phyloP scores from a whole-genome alignment of 768 basidiomycete species.

The Floccularia luteovirens region DNA sequence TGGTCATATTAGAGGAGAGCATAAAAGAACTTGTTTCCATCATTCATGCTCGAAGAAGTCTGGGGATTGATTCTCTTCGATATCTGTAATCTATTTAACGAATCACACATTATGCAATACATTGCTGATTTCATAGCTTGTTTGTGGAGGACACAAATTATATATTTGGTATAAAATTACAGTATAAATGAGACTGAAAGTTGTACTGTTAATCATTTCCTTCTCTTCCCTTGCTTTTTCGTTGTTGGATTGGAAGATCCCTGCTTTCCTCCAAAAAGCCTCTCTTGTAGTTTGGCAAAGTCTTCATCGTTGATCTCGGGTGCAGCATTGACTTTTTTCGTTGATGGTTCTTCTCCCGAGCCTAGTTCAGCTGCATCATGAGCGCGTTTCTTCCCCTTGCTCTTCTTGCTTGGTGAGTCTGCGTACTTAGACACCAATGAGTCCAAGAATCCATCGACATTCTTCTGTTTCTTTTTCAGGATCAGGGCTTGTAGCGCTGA shows the following conservation, averaged over 20 bases:
- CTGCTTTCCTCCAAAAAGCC: slow-evolving; percentile 38
- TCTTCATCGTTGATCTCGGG: slow-evolving; percentile 64
- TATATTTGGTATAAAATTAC: background rate
- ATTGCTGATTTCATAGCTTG: slow-evolving; percentile 6
- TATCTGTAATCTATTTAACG: slow-evolving; percentile 44
- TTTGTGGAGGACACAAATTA: background rate
- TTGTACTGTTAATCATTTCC: slow-evolving; percentile 16
- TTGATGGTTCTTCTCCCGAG: slow-evolving; percentile 33
- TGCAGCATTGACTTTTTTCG: slow-evolving; percentile 40
- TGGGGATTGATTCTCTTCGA: slow-evolving; percentile 79
- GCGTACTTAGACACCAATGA: slow-evolving; percentile 68
- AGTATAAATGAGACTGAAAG: slow-evolving; percentile 1
- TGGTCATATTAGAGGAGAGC: slow-evolving; percentile 90
- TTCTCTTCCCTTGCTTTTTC: slow-evolving; percentile 24
- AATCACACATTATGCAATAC: slow-evolving; percentile 6
- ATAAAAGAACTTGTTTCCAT: slow-evolving; percentile 90
- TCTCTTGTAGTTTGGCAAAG: slow-evolving; percentile 53
- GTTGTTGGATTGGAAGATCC: slow-evolving; percentile 21
- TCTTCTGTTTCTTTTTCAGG: slow-evolving; percentile 60
- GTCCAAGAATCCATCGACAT: slow-evolving; percentile 69
- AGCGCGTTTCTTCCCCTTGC: slow-evolving; percentile 44
- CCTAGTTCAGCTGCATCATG: slow-evolving; percentile 30
- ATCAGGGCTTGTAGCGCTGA: slow-evolving; percentile 78
- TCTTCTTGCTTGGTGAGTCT: slow-evolving; percentile 26
- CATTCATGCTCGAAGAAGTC: slow-evolving; percentile 71